A percentile compares a stretch with the other conserved stretches of the same genome.
Conservation (phyloP, 2,329 filamentous ascomycete genomes). For the Trichoderma sp. region DNA sequence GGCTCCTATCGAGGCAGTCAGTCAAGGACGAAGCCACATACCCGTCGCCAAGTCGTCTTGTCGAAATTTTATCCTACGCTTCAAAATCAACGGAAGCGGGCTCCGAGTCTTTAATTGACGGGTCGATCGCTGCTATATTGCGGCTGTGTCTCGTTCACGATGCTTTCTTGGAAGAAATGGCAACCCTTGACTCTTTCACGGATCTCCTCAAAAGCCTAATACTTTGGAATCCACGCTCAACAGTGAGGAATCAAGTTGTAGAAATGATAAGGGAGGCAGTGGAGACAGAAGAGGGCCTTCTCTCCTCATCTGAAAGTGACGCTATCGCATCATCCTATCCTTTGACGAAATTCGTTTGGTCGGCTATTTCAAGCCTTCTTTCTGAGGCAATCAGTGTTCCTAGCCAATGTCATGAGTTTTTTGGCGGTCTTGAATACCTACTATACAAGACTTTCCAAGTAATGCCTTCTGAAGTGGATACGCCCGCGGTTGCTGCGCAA, state of each 20-base stretch:
- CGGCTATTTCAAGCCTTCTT: conserved; percentile 42
- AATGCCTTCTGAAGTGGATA: conserved; percentile 39
- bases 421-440: conserved; percentile 48
- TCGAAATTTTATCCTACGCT: conserved; percentile 38
- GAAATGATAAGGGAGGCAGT: conserved; percentile 42
- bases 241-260: conserved; percentile 38
- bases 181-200: conserved; percentile 33
- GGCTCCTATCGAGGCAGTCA: background rate
- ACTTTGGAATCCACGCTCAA: conserved; percentile 37
- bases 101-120: conserved; percentile 36
- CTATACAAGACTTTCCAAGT: conserved; percentile 42
- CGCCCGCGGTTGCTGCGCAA: conserved; percentile 38
- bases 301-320: background rate
- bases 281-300: conserved; percentile 27
- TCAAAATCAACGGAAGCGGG: conserved; percentile 33
- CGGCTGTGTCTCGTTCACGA: conserved; percentile 37
- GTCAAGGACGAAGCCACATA: background rate
- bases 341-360: conserved; percentile 39
- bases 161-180: conserved; percentile 39
- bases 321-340: background rate
- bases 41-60: conserved; percentile 30
- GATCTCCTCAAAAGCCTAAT: conserved; percentile 35
- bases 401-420: conserved; percentile 50
- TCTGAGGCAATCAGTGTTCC: conserved; percentile 39
- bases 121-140: conserved; percentile 38